A percentile compares a stretch with the other conserved stretches of the same genome.
These are phyloP conservation scores for Cryptosporidium sp. DNA, from an alignment of 169 alveolate species.

Conservation along the genomic window DNA sequence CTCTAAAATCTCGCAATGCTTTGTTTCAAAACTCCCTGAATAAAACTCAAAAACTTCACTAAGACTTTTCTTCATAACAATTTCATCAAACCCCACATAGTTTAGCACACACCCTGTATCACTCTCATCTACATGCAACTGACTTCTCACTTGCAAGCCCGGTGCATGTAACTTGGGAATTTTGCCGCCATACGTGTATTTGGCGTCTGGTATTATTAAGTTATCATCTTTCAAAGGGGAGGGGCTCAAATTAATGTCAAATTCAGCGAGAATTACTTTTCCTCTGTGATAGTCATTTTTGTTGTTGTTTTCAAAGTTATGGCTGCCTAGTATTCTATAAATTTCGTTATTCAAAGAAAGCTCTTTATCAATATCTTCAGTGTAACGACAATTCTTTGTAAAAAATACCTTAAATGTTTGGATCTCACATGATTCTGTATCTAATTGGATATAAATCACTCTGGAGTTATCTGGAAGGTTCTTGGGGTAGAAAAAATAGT, in stretches of 20 bases:
- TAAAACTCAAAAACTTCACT: constrained; percentile 2
- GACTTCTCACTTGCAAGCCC: background rate
- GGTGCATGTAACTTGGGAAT: background rate
- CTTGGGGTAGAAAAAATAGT: constrained; percentile 33
- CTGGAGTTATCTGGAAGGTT: background rate
- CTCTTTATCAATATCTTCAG: background rate
- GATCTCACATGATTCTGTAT: background rate
- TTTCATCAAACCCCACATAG: constrained; percentile 13
- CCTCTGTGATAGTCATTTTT: background rate
- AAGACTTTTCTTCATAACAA: background rate
- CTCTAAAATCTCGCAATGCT: constrained; percentile 27
- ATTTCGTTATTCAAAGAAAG: background rate
- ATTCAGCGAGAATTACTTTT: constrained; percentile 46
- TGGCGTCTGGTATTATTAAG: background rate
- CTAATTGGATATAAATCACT: constrained; percentile 13
- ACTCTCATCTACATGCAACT: background rate
- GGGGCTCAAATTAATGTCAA: constrained; percentile 10
- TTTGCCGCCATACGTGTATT: constrained; percentile 4
- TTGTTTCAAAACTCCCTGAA: background rate
- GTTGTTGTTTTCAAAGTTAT: constrained; percentile 11
- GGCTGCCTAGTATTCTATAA: constrained; percentile 6
- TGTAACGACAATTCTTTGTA: constrained; percentile 16
- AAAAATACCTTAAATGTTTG: constrained; percentile 11
- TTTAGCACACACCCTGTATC: background rate
- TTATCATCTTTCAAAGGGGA: background rate